Evolutionary conservation across 768 basidiomycete species (phyloP).

Genomic region (Pseudohyphozyma bogoriensis): DNA sequence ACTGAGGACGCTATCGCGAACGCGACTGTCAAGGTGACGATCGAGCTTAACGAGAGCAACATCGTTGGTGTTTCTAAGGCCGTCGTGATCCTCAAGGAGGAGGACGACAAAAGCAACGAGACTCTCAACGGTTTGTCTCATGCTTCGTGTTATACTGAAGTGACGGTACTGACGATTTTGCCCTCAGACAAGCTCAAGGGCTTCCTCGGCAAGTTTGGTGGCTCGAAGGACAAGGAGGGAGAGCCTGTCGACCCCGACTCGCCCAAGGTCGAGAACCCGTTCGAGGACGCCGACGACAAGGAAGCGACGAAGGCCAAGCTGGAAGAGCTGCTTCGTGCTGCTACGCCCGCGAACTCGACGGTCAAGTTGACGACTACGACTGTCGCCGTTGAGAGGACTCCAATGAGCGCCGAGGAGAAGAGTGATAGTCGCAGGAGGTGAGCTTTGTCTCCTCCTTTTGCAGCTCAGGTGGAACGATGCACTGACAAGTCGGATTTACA

Average conservation of each 20-base stretch:
- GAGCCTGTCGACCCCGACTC: constrained; percentile 33
- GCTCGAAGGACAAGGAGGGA: constrained; percentile 30
- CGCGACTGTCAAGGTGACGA: constrained; percentile 74
- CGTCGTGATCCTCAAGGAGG: constrained; percentile 58
- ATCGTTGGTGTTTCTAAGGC: constrained; percentile 73
- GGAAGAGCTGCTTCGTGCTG: constrained; percentile 45
- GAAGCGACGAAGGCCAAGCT: constrained; percentile 36
- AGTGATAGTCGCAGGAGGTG: constrained; percentile 55
- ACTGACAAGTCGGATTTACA: constrained; percentile 35
- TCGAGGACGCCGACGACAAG: constrained; percentile 38
- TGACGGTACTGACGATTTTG: constrained; percentile 6
- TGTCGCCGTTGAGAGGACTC: constrained; percentile 1
- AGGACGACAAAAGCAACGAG: constrained; percentile 46
- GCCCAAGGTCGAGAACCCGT: constrained; percentile 35
- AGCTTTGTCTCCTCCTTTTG: constrained; percentile 30
- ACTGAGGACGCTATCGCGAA: constrained; percentile 70
- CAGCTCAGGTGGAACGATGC: background rate
- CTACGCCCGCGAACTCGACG: constrained; percentile 5
- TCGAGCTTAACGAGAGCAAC: constrained; percentile 75
- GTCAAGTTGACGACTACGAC: constrained; percentile 6
- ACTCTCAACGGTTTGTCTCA: background rate
- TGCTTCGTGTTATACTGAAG: background rate
- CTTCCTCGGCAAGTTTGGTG: constrained; percentile 51
- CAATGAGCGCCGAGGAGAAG: constrained; percentile 67
- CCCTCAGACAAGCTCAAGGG: constrained; percentile 70